phyloP scores from a whole-genome alignment of 2,329 filamentous ascomycete species.

The Zymoseptoria passerinii region DNA sequence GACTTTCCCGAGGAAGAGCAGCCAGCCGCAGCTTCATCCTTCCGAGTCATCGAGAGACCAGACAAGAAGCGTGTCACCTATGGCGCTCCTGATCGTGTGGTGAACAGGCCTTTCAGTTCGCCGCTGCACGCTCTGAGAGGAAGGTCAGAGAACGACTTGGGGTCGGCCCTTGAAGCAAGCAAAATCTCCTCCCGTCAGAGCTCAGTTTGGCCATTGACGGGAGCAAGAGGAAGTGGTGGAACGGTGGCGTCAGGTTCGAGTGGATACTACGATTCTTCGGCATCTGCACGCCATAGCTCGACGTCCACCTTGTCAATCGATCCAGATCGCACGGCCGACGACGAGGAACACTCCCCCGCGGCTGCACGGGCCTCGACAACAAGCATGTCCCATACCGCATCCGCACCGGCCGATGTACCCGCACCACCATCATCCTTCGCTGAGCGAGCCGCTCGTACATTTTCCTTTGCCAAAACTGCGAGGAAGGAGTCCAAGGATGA shows the following conservation, averaged over 20 bases:
- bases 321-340: slow-evolving; percentile 26
- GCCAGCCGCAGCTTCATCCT: slow-evolving; percentile 33
- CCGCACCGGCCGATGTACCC: slow-evolving; percentile 29
- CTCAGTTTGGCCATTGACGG: slow-evolving; percentile 24
- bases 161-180: slow-evolving; percentile 14
- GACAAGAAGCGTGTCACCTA: slow-evolving; percentile 34
- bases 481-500: slow-evolving; percentile 23
- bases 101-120: slow-evolving; percentile 28
- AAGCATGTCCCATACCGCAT: slow-evolving; percentile 35
- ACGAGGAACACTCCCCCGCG: slow-evolving; percentile 29
- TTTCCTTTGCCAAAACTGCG: slow-evolving; percentile 42
- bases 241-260: slow-evolving; percentile 42
- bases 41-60: slow-evolving; percentile 47
- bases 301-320: slow-evolving; percentile 50
- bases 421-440: slow-evolving; percentile 29
- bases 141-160: slow-evolving; percentile 28
- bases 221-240: slow-evolving; percentile 40
- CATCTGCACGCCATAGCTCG: slow-evolving; percentile 46
- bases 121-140: slow-evolving; percentile 27
- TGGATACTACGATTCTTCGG: slow-evolving; percentile 33
- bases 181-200: background rate
- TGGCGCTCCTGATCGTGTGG: slow-evolving; percentile 28
- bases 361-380: slow-evolving; percentile 28
- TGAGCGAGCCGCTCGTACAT: slow-evolving; percentile 42
- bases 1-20: slow-evolving; percentile 33